Percentiles rank a stretch among this genome's conserved stretches.
phyloP scores from a whole-genome alignment of 148 eudicot genomes.

The Rhododendron vialii region DNA sequence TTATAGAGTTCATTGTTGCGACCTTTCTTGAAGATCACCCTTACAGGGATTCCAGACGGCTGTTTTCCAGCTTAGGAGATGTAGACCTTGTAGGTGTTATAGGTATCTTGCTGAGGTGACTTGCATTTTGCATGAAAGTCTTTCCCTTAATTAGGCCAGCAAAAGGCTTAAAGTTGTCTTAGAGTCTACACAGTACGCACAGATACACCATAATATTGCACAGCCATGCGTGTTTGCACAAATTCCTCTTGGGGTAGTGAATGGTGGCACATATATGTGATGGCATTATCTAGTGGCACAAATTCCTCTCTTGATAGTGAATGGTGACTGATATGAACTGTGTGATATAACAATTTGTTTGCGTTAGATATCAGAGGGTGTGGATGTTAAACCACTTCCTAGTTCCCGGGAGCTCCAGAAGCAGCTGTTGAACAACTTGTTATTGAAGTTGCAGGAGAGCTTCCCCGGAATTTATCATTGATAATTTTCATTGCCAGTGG shows the following conservation, averaged over 20 bases:
- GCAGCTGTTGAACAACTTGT: background rate
- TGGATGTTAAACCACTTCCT: background rate
- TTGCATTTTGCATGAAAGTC: background rate
- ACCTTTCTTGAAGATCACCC: background rate
- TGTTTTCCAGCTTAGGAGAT: background rate
- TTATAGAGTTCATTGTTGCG: background rate
- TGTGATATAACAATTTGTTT: background rate
- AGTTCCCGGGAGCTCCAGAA: background rate
- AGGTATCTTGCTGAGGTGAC: background rate
- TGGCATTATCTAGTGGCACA: background rate
- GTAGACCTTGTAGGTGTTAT: background rate
- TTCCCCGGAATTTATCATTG: background rate
- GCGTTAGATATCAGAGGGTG: background rate
- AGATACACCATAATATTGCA: background rate
- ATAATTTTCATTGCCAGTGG: background rate
- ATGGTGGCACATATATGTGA: background rate
- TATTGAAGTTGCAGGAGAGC: background rate
- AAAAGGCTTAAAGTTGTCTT: background rate
- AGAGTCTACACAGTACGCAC: background rate
- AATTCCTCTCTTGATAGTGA: background rate
- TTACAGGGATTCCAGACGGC: background rate
- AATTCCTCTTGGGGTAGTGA: background rate
- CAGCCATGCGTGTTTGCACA: background rate
- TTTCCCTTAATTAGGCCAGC: background rate
- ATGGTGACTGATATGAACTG: background rate